Conservation (phyloP, 2,329 filamentous ascomycete species). For the Penicillium sp. region DNA sequence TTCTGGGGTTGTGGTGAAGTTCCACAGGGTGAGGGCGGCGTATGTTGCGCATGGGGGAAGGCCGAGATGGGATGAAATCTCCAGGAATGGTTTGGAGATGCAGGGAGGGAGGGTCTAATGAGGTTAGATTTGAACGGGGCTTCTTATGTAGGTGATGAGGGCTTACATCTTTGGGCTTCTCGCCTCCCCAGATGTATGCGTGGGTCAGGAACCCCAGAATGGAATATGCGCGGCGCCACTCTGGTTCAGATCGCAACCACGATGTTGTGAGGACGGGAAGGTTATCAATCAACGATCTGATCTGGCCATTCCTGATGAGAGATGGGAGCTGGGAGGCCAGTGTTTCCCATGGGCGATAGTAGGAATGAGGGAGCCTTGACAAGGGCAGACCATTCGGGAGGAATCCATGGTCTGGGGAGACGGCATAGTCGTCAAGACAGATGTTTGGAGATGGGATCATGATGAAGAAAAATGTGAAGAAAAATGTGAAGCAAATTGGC, state of each 20-base stretch:
- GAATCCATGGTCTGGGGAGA: constrained; percentile 65
- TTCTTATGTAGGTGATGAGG: not conserved
- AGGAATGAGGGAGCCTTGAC: constrained; percentile 70
- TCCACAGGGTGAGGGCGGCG: constrained; percentile 43
- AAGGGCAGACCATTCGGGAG: constrained; percentile 74
- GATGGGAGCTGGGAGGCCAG: constrained; percentile 74
- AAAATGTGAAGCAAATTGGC: not conserved
- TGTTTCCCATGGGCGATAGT: constrained; percentile 89
- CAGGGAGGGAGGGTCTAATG: constrained; percentile 36
- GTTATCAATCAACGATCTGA: constrained; percentile 71
- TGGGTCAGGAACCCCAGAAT: constrained; percentile 74
- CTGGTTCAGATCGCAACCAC: constrained; percentile 71
- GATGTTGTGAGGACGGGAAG: constrained; percentile 77
- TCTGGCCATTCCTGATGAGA: constrained; percentile 70
- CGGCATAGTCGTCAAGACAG: constrained; percentile 67
- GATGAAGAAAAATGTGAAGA: not conserved
- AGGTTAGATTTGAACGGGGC: not conserved
- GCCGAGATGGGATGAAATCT: constrained; percentile 36
- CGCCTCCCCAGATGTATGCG: constrained; percentile 80
- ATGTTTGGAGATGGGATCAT: constrained; percentile 30
- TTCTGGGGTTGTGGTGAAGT: constrained; percentile 28
- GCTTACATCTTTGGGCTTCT: constrained; percentile 64
- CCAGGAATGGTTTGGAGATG: constrained; percentile 37
- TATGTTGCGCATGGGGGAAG: constrained; percentile 46
- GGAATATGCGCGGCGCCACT: constrained; percentile 83